phyloP scores from a whole-genome alignment of 306 rosid genomes.

The Malus sieversii region DNA sequence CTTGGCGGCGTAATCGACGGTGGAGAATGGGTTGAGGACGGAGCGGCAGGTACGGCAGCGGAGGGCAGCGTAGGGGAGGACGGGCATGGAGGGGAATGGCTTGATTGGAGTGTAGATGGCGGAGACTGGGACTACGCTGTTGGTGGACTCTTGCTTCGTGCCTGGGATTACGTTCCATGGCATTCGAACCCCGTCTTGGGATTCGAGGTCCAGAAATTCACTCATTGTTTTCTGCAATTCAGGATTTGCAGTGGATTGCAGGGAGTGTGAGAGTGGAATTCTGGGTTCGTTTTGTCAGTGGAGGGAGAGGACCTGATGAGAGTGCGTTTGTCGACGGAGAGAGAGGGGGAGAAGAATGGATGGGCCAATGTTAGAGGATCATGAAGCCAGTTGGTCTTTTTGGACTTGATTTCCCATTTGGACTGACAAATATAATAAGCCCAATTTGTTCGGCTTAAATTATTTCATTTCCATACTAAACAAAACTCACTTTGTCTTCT shows the following conservation, averaged over 20 bases:
- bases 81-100: conserved; percentile 56
- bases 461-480: too few relatives aligned
- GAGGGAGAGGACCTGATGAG: background rate
- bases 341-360: background rate
- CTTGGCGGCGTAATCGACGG: conserved; percentile 90
- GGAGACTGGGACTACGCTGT: conserved; percentile 73
- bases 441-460: too few relatives aligned
- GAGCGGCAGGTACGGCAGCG: conserved; percentile 95
- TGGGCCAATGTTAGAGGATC: background rate
- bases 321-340: background rate
- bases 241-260: background rate
- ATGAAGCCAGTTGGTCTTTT: background rate
- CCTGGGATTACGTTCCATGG: conserved; percentile 98
- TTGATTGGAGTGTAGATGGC: conserved; percentile 80
- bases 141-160: conserved; percentile 58
- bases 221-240: conserved; percentile 32
- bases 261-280: background rate
- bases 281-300: background rate
- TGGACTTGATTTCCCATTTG: background rate
- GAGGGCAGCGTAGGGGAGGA: conserved; percentile 70
- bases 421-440: background rate
- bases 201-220: conserved; percentile 79
- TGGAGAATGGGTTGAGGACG: conserved; percentile 82
- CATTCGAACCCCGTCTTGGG: conserved; percentile 97
- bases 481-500: too few relatives aligned